Conservation (phyloP, 129 eudicot genomes). For the Pulicaria dysenterica region DNA sequence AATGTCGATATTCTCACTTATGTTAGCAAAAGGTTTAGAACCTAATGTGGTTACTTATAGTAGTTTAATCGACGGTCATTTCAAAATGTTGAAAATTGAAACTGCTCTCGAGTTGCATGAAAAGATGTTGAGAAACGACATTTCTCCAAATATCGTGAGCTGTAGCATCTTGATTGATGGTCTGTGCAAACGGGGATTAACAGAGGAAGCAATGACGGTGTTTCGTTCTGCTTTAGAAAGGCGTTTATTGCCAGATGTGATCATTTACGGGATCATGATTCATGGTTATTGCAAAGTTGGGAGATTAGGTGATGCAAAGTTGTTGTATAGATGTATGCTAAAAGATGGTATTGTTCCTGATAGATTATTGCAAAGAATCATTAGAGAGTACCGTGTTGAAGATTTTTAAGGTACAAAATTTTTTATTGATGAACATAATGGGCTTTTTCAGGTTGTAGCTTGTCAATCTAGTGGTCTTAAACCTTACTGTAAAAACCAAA, state of each 20-base stretch:
- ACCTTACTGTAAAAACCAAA: conserved; percentile 16
- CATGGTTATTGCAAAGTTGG: conserved; percentile 64
- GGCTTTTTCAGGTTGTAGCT: neutral
- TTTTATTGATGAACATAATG: conserved; percentile 11
- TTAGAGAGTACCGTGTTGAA: conserved; percentile 42
- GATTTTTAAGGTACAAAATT: conserved; percentile 18
- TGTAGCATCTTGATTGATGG: conserved; percentile 74
- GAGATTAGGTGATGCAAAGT: conserved; percentile 44
- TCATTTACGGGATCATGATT: conserved; percentile 60
- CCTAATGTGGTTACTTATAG: conserved; percentile 73
- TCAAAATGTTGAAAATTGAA: conserved; percentile 37
- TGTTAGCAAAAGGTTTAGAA: conserved; percentile 47
- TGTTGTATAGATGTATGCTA: conserved; percentile 48
- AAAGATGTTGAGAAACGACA: conserved; percentile 46
- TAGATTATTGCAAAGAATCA: conserved; percentile 34
- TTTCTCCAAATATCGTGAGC: conserved; percentile 64
- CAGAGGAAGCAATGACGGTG: conserved; percentile 53
- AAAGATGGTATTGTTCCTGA: conserved; percentile 55
- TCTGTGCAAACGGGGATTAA: conserved; percentile 59
- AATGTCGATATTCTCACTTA: conserved; percentile 44
- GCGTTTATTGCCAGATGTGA: conserved; percentile 57
- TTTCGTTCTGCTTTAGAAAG: conserved; percentile 43
- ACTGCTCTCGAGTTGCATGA: conserved; percentile 55
- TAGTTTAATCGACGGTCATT: conserved; percentile 61
- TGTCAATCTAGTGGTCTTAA: neutral